Base-by-base conservation (phyloP, 208 protist species). In the Acanthamoeba sp. region DNA sequence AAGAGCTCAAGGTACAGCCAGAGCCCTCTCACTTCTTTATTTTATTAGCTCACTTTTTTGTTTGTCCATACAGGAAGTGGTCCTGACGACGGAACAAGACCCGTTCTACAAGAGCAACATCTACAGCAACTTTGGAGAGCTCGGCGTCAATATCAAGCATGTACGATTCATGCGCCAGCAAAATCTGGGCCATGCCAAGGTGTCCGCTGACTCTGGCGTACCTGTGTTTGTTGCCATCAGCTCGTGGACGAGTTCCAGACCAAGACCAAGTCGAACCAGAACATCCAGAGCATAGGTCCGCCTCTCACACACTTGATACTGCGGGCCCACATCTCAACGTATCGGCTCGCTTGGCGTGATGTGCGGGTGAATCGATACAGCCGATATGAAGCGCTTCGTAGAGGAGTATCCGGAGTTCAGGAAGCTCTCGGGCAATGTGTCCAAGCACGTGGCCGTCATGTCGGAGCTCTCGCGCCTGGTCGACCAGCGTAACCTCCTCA, bases 51-150 rank as follows among this genome's bases (percentile, higher is more conserved):
- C 7, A 32, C 27, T 64, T 84, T 71, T 9, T 64, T 71, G 0
- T 93, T 76, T 36, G 40, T 40, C 52, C 94, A 5, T 94, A 14
- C 12, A 97, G 90, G 96, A 98, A 84, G 93, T 98, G 1, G 96
- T 98, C 9, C 69, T 98, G 3, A 96, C 94, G 0, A n/a, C 64
- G 0, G 94, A 98, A 55, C 98, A 99, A 78, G 99, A 99, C 96
- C 22, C 96, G 24, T 99, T 99, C 95, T 99, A 98, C 95, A 96
- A 96, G 40, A 95, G 98, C 10, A 99, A 99, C 94, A 98, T 99
- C 97, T 99, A 98, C 96, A 69, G 94, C 57, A 99, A 99, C 95
- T 99, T 98, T 97, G 99, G 99, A n/a, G 99, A 99, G 50, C 96
- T 99, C 69, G 99, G 99, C 94, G 97, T 97, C 85, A 97, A 96